Conservation (phyloP, 2,329 filamentous ascomycete genomes). For the Pseudocercospora fuligena region DNA sequence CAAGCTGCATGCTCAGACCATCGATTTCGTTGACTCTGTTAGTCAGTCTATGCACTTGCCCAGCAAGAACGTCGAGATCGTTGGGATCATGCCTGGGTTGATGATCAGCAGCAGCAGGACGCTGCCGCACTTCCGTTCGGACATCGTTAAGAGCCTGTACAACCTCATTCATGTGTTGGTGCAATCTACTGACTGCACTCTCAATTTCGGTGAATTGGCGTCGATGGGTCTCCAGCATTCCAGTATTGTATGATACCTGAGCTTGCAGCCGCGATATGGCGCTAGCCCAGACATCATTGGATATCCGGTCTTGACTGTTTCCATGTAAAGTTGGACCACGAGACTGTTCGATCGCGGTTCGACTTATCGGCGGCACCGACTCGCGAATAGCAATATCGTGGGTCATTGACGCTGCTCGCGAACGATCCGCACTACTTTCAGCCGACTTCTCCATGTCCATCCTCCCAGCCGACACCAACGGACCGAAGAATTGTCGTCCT, state of each 20-base stretch:
- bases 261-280: conserved; percentile 52
- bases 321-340: conserved; percentile 17
- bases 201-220: conserved; percentile 49
- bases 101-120: conserved; percentile 27
- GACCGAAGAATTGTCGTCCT: not conserved
- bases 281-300: conserved; percentile 42
- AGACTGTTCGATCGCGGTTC: conserved; percentile 23
- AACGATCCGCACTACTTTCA: conserved; percentile 23
- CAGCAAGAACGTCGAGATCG: conserved; percentile 52
- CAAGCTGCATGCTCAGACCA: conserved; percentile 52
- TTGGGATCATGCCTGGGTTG: conserved; percentile 35
- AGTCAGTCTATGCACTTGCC: conserved; percentile 44
- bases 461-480: conserved; percentile 12
- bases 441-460: conserved; percentile 30
- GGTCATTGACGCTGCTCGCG: conserved; percentile 26
- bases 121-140: conserved; percentile 42
- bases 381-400: conserved; percentile 35
- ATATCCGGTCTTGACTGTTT: conserved; percentile 22
- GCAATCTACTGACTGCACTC: conserved; percentile 45
- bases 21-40: conserved; percentile 54
- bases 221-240: conserved; percentile 46
- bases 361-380: conserved; percentile 19
- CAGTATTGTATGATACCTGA: conserved; percentile 54
- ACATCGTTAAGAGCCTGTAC: conserved; percentile 44
- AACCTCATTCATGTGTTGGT: conserved; percentile 45